Base-by-base conservation (phyloP, 73 alveolate genomes). In the Paramecium octaurelia region DNA sequence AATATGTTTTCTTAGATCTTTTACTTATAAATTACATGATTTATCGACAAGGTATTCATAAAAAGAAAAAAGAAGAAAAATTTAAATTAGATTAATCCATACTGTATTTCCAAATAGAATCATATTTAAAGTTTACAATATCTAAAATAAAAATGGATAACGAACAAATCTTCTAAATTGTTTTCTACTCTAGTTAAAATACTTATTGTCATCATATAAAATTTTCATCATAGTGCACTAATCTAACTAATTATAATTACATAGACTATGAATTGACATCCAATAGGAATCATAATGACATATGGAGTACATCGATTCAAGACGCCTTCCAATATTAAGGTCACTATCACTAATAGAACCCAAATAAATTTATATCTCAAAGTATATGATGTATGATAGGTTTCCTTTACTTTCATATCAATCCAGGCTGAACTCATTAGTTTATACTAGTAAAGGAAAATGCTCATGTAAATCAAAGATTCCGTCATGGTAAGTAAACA, bases 401-500 rank as follows among this genome's bases (percentile, higher is more conserved):
- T 24, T n/a, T 64, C 84, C 29, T 64, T 64, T 14, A 64, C 48
- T 64, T 64, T 64, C 84, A 64, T 64, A 6, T 64, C 84, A 6
- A 64, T 27, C 84, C 84, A 64, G 6, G 84, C 84, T 6, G 84
- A 64, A 64, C 84, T 64, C 84, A 64, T 64, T 3, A 64, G 10
- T 27, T 64, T 64, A 64, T 31, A 64, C 27, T 64, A 27, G 8
- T 64, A 64, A 3, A 64, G 84, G 27, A 64, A 64, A 6, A 64
- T 31, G 42, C 84, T 34, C 84, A 64, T 31, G 12, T 64, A 64
- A 64, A 64, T 64, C 24, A 64, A 7, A 64, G 50, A 31, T 18
- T 64, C 84, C 6, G 84, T 64, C 20, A 64, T 64, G 11, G 84
- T 6, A 6, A 64, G 84, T 27, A 64, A 64, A 64, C 84, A 64